These are phyloP conservation scores for Spongospora subterranea DNA, from an alignment of 208 protist species.

Conservation along the genomic window DNA sequence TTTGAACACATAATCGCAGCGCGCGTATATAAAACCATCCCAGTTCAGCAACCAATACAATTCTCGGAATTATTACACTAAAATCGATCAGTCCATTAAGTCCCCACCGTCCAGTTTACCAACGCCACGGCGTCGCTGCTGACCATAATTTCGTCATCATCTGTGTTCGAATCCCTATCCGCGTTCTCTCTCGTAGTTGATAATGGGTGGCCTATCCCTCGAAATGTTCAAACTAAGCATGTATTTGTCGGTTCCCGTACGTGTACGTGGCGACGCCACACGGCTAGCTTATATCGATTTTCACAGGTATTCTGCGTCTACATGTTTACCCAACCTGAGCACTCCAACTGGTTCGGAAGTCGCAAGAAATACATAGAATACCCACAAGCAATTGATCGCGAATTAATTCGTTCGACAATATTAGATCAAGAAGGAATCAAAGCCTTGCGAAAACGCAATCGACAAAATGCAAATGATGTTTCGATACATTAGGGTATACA, in stretches of 20 bases:
- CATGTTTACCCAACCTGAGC: background rate
- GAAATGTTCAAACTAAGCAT: background rate
- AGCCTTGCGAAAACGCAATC: background rate
- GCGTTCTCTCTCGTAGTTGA: too few relatives aligned
- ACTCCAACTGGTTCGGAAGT: background rate
- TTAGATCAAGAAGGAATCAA: background rate
- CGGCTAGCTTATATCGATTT: background rate
- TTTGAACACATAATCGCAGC: too few relatives aligned
- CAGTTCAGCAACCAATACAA: too few relatives aligned
- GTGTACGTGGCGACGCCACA: background rate
- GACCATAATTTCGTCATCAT: too few relatives aligned
- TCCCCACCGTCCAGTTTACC: too few relatives aligned
- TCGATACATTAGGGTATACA: background rate
- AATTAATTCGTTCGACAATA: background rate
- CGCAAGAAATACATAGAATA: background rate
- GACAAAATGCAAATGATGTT: too few relatives aligned
- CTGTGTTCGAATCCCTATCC: too few relatives aligned
- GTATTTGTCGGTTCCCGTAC: background rate
- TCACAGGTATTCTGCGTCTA: background rate
- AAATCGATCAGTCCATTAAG: too few relatives aligned
- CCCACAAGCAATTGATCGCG: background rate
- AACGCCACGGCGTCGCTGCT: too few relatives aligned
- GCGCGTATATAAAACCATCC: too few relatives aligned
- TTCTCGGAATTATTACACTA: too few relatives aligned
- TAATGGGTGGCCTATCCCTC: background rate